phyloP scores from a whole-genome alignment of 192 early-diverging fungal species.

The Backusella westeae region DNA sequence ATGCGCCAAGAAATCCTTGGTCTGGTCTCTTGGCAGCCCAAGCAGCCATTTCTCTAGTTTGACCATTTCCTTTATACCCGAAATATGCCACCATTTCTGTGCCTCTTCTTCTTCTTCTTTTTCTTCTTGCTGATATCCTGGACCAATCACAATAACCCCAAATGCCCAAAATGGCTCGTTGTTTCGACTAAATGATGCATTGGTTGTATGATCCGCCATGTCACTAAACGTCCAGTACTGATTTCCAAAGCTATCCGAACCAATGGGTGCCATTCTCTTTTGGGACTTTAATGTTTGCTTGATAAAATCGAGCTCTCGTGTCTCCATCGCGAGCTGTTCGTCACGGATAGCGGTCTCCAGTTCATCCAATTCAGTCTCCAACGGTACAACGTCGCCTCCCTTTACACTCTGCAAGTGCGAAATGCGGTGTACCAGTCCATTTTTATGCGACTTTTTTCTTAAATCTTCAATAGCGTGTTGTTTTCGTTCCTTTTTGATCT shows the following conservation, averaged over 20 bases:
- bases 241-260: slow-evolving; percentile 1
- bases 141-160: slow-evolving; percentile 21
- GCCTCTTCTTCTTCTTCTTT: background rate
- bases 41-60: slow-evolving; percentile 18
- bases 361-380: slow-evolving; percentile 8
- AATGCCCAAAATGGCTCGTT: slow-evolving; percentile 18
- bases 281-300: background rate
- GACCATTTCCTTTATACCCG: slow-evolving; percentile 4
- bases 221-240: slow-evolving; percentile 25
- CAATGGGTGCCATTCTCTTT: background rate
- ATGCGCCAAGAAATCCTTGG: slow-evolving; percentile 12
- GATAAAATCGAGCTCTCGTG: background rate
- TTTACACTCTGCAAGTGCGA: background rate
- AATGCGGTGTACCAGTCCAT: background rate
- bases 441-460: background rate
- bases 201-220: background rate
- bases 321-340: background rate
- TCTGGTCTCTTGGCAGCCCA: background rate
- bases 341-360: slow-evolving; percentile 4
- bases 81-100: slow-evolving; percentile 18
- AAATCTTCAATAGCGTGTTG: background rate
- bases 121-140: background rate
- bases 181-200: background rate
- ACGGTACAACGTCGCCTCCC: background rate
- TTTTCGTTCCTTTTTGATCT: background rate